Percentiles rank a stretch among this genome's conserved stretches.
phyloP scores from a whole-genome alignment of 148 eudicot species.

The Camellia japonica region DNA sequence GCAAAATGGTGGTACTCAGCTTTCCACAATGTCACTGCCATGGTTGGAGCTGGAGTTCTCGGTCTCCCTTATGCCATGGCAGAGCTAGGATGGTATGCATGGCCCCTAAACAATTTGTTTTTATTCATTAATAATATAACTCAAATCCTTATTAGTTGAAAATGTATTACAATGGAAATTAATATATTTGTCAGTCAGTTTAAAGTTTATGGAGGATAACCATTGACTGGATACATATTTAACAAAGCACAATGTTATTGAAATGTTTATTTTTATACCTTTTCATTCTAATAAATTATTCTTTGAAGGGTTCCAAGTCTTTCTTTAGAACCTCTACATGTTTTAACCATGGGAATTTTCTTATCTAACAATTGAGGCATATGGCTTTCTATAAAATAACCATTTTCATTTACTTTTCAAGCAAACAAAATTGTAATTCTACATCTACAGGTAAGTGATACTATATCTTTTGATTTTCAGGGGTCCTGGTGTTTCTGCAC shows the following conservation, averaged over 20 bases:
- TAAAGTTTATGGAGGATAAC: too few relatives aligned
- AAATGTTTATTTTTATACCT: too few relatives aligned
- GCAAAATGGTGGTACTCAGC: conserved; percentile 72
- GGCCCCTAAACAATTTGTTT: background rate
- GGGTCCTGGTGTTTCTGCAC: conserved; percentile 41
- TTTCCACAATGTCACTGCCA: conserved; percentile 67
- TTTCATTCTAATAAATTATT: too few relatives aligned
- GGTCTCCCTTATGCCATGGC: conserved; percentile 58
- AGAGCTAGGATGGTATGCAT: conserved; percentile 46
- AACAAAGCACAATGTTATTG: too few relatives aligned
- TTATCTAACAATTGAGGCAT: too few relatives aligned
- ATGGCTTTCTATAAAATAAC: too few relatives aligned
- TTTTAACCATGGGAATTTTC: too few relatives aligned
- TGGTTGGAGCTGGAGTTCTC: conserved; percentile 64
- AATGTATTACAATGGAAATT: background rate
- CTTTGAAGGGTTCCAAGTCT: too few relatives aligned
- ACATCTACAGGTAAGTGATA: background rate
- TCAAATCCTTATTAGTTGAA: background rate
- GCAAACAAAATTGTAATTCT: background rate
- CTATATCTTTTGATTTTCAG: conserved; percentile 12
- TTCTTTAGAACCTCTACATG: too few relatives aligned
- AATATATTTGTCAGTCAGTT: background rate
- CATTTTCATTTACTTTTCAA: too few relatives aligned
- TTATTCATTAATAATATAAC: background rate
- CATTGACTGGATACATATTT: too few relatives aligned